phyloP scores from a whole-genome alignment of 495 filamentous ascomycete species.

The Xylaria grammica region DNA sequence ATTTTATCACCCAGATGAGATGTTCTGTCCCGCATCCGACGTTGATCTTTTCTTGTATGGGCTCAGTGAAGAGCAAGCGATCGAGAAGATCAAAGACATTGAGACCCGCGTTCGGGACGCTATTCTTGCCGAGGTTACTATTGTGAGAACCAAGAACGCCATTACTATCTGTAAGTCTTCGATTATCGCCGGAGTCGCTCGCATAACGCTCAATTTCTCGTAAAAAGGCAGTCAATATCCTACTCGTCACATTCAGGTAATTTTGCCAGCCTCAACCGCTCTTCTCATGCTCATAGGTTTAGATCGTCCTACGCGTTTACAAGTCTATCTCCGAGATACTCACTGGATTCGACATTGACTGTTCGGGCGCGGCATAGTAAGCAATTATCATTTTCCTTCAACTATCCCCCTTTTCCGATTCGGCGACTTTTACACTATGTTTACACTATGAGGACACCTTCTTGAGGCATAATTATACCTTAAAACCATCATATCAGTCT shows the following conservation, averaged over 20 bases:
- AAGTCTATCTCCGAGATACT: conserved; percentile 80
- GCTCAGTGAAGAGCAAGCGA: conserved; percentile 70
- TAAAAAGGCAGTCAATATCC: conserved; percentile 72
- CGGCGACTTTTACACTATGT: no score
- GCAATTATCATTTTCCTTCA: background rate
- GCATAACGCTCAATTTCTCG: background rate
- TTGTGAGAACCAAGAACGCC: conserved; percentile 79
- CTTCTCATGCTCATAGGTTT: conserved; percentile 18
- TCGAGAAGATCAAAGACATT: conserved; percentile 83
- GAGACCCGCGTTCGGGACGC: conserved; percentile 71
- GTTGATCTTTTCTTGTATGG: conserved; percentile 86
- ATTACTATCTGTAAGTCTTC: conserved; percentile 67
- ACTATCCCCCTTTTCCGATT: no score
- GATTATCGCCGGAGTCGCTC: background rate
- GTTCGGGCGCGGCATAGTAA: conserved; percentile 72
- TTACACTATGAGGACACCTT: no score
- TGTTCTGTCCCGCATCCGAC: conserved; percentile 79
- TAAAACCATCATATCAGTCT: no score
- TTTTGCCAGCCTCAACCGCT: background rate
- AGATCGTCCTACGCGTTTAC: conserved; percentile 85
- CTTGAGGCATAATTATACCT: no score
- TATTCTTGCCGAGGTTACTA: conserved; percentile 76
- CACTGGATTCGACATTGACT: conserved; percentile 86
- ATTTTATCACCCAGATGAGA: conserved; percentile 53
- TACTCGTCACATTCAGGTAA: conserved; percentile 71